Percentiles rank a stretch among this genome's conserved stretches.
Evolutionary conservation across 768 basidiomycete genomes (phyloP).

Genomic region (Suillus brevipes): DNA sequence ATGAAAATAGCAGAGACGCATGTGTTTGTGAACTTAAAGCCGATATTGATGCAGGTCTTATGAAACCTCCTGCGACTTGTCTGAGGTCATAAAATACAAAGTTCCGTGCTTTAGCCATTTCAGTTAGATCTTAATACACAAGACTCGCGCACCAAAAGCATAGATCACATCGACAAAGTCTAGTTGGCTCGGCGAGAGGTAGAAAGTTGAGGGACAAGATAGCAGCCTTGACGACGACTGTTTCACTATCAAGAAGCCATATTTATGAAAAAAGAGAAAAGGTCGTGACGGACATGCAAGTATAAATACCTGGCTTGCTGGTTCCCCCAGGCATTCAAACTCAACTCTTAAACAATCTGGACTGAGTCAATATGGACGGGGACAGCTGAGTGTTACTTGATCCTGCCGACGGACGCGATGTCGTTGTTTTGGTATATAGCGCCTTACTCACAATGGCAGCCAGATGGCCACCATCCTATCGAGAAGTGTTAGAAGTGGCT

Average conservation of each 20-base stretch:
- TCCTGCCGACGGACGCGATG: not conserved
- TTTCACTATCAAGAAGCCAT: not conserved
- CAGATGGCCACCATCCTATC: constrained; percentile 12
- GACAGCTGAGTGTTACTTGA: not conserved
- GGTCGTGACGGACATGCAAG: not conserved
- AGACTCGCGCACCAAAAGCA: not conserved
- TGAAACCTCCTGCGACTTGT: not conserved
- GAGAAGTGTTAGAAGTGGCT: not conserved
- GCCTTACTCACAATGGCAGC: too few relatives aligned
- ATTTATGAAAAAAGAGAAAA: not conserved
- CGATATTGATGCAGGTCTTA: not conserved
- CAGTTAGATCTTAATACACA: not conserved
- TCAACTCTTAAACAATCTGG: not conserved
- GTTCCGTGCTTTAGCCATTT: not conserved
- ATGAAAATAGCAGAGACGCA: not conserved
- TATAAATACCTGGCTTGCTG: not conserved
- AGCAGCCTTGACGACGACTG: not conserved
- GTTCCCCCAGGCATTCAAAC: not conserved
- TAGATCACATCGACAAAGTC: not conserved
- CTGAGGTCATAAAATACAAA: not conserved
- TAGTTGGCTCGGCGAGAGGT: not conserved
- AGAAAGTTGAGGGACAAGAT: not conserved
- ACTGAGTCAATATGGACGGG: not conserved
- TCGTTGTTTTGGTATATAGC: too few relatives aligned
- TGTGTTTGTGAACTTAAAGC: not conserved